Base-by-base conservation (phyloP, 768 basidiomycete species). In the Hygrophorus pudorinus region DNA sequence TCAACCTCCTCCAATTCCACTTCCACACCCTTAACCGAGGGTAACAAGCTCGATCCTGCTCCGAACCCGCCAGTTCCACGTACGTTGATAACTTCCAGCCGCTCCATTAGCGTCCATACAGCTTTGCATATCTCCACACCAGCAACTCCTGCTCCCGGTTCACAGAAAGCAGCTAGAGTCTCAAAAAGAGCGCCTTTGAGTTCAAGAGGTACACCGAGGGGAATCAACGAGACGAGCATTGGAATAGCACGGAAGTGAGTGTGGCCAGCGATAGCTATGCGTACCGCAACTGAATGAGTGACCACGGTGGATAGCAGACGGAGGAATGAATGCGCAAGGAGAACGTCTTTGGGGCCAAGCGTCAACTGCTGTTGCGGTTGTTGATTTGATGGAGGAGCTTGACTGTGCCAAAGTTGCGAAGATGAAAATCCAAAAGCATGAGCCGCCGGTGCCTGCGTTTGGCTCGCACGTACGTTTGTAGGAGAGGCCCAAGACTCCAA, bases 1-100 rank as follows among this genome's bases (percentile, higher is more conserved):
- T 98, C 94, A 42, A 92, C 78, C 51, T 90, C 83, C 51, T 92
- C 90, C 50, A 97, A 63, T 58, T 94, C 90, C 4, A 85, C 74
- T 50, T 93, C 81, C 3, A 91, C 81, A 0, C 92, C 90, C 55
- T 81, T 84, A 9, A 75, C 73, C 16, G 80, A 69, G 3, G 76
- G 68, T 5, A 82, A 18, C 11, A 31, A 31, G 17, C 42, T 44
- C 8, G 41, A 55, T 34, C 70, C 60, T 18, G 66, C 54, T 12
- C 70, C 67, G 11, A 68, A 65, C 3, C 71, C 64, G 16, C 65
- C 59, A 0, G 59, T 56, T 0, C 66, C 59, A 24, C 83, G 77
- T 7, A 87, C 79, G 50, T 87, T 86, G 59, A 82, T 86, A 28
- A 92, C 79, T 54, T 92, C 90, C 16, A 80, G 65, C 40, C 79